Base-by-base conservation (phyloP, 495 filamentous ascomycete species). In the Penicillium egyptiacum region DNA sequence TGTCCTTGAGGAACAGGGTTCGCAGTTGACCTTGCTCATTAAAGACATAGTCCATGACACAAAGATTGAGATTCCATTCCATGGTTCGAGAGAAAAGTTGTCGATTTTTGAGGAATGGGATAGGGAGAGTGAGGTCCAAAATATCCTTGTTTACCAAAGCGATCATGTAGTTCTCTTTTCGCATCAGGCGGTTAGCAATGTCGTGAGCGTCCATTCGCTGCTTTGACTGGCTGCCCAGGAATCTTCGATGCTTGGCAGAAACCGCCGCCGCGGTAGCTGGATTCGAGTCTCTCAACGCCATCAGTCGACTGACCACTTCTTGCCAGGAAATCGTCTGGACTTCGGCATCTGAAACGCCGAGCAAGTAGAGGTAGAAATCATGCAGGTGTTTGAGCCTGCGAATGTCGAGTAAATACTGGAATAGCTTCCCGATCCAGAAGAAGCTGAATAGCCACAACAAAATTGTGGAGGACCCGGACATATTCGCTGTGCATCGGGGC, bases 261-360 rank as follows among this genome's bases (percentile, higher is more conserved):
- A 87, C 66, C 12, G 83, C 81, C 14, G 83, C 83, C 3, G 91
- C 89, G 16, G 92, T 96, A 42, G 85, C 82, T 25, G 91, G 85
- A 63, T 98, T 98, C 35, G 87, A 80, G 70, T 98, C 92, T 63
- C 95, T 79, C 7, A 98, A 72, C 14, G 82, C 80, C 87, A 97
- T 97, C 52, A 98, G 77, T 44, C 92, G 87, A 35, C 84, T 87
- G 42, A 98, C 93, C 33, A 98, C 82, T 57, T 95, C 88, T 68
- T 97, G 91, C 94, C 94, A 98, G 8, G 91, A 90, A 31, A 98
- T 87, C 0, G 92, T 96, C 72, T 98, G 95, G 66, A 98, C 95
- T 58, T 98, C 95, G 20, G 83, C 76, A 62, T 98, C 95, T 2
- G 90, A 89, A 31, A 98, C 87, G 30, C 88, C 86, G 16, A 98